Evolutionary conservation across 148 eudicot genomes (phyloP).

Genomic region (Rhododendron mucronatum): DNA sequence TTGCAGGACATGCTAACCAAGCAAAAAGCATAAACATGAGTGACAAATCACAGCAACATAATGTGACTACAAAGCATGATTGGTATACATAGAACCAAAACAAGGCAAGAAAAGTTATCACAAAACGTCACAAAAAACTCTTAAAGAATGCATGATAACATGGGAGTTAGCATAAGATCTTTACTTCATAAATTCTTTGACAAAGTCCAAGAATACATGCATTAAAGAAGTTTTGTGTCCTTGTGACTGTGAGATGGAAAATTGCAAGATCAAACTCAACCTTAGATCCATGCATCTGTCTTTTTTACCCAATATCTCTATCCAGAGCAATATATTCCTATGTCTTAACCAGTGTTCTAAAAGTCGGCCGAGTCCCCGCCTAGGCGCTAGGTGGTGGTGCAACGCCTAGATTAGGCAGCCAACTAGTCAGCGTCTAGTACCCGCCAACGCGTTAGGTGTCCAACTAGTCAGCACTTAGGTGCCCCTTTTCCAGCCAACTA

Average conservation of each 20-base stretch:
- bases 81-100: not conserved
- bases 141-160: not conserved
- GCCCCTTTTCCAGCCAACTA: too few species aligned
- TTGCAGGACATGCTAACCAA: conserved; percentile 57
- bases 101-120: not conserved
- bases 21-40: conserved; percentile 8
- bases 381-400: too few species aligned
- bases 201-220: not conserved
- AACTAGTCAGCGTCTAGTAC: too few species aligned
- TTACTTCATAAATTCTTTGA: not conserved
- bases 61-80: not conserved
- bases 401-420: too few species aligned
- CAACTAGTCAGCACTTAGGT: too few species aligned
- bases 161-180: not conserved
- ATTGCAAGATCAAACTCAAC: not conserved
- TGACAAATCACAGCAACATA: not conserved
- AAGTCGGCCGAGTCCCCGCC: too few species aligned
- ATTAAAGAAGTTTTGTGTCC: not conserved
- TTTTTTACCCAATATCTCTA: not conserved
- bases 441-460: too few species aligned
- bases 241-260: not conserved
- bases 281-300: not conserved
- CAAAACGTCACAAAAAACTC: not conserved
- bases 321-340: not conserved
- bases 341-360: not conserved